phyloP scores from a whole-genome alignment of 140 eudicot genomes.

The Bidens hawaiensis region DNA sequence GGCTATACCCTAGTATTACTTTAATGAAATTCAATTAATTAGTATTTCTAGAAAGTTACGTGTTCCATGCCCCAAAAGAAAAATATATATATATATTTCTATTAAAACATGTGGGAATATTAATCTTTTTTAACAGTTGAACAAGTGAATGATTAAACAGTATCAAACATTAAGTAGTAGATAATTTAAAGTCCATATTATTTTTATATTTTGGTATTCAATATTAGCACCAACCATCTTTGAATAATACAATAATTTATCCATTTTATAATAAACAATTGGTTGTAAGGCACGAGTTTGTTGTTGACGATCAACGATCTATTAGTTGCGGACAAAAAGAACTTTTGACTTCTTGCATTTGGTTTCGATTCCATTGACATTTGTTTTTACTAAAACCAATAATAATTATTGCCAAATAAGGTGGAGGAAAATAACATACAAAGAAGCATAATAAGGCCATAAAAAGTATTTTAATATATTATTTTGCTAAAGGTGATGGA shows the following conservation, averaged over 20 bases:
- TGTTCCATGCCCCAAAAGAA: not conserved
- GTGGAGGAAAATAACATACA: not conserved
- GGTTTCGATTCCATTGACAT: slow-evolving; percentile 10
- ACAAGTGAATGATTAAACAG: not conserved
- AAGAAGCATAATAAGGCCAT: not conserved
- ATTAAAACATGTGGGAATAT: not conserved
- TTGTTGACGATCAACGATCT: not conserved
- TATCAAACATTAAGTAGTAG: not conserved
- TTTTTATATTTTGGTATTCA: not conserved
- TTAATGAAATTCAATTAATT: not conserved
- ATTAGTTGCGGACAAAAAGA: not conserved
- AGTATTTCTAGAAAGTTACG: not conserved
- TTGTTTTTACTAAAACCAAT: not conserved
- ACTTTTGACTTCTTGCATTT: slow-evolving; percentile 10
- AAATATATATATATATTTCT: not conserved
- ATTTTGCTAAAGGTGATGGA: not conserved
- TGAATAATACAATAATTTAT: not conserved
- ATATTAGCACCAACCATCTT: slow-evolving; percentile 11
- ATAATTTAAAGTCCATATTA: not conserved
- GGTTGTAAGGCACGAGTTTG: slow-evolving; percentile 24
- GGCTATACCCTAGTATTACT: too few species aligned
- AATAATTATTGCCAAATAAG: not conserved
- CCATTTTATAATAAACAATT: not conserved
- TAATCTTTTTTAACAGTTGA: not conserved
- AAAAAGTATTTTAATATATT: not conserved